A percentile compares a stretch with the other conserved stretches of the same genome.
phyloP scores from a whole-genome alignment of 129 eudicot genomes.

The Arctium lappa region DNA sequence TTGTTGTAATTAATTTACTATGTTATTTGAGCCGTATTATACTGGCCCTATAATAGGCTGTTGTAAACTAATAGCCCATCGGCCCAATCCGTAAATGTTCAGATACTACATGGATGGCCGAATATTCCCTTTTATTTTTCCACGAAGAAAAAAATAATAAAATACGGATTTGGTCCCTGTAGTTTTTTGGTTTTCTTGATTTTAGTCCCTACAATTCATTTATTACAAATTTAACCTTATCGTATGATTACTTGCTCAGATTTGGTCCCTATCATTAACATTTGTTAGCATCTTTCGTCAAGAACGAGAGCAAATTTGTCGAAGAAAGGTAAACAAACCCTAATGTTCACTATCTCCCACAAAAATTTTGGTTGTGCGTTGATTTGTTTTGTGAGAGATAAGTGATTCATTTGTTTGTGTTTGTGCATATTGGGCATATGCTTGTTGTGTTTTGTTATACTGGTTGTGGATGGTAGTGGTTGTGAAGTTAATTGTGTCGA shows the following conservation, averaged over 20 bases:
- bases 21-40: background rate
- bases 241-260: background rate
- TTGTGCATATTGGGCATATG: background rate
- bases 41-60: background rate
- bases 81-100: background rate
- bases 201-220: background rate
- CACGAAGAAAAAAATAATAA: background rate
- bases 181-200: background rate
- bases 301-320: too few species aligned
- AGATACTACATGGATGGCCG: constrained; percentile 7
- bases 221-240: background rate
- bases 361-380: too few species aligned
- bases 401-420: background rate
- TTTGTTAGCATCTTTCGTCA: background rate
- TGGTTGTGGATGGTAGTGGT: background rate
- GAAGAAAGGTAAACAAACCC: too few species aligned
- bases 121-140: background rate
- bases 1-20: background rate
- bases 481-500: background rate
- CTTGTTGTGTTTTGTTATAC: background rate
- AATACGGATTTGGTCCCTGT: background rate
- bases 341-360: too few species aligned
- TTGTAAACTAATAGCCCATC: background rate
- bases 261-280: background rate
- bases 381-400: too few species aligned